phyloP scores from a whole-genome alignment of 495 filamentous ascomycete genomes.

The Tuber melanosporum region DNA sequence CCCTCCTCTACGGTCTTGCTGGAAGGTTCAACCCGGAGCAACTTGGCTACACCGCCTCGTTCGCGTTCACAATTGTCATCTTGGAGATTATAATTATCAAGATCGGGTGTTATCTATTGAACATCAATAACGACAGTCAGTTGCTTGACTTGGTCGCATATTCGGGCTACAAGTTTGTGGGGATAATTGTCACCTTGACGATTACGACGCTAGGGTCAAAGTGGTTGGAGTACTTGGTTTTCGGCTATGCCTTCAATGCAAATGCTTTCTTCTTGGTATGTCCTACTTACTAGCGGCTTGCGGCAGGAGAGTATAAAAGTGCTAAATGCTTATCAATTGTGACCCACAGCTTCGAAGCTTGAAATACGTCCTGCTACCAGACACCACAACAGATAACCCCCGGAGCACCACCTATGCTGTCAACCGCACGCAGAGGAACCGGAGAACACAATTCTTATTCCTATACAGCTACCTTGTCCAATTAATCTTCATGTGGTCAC shows the following conservation, averaged over 20 bases:
- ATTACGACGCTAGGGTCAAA: conserved; percentile 64
- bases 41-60: conserved; percentile 79
- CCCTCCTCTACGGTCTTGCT: conserved; percentile 78
- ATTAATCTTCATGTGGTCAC: conserved; percentile 90
- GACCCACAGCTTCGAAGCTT: conserved; percentile 78
- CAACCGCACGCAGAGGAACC: conserved; percentile 70
- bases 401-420: conserved; percentile 54
- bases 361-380: conserved; percentile 91
- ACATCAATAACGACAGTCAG: conserved; percentile 76
- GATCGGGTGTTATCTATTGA: conserved; percentile 85
- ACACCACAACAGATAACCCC: conserved; percentile 48
- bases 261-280: conserved; percentile 94
- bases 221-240: conserved; percentile 83
- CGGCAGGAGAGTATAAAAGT: not conserved
- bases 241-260: conserved; percentile 83
- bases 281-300: conserved; percentile 8
- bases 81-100: conserved; percentile 87
- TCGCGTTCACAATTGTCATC: conserved; percentile 70
- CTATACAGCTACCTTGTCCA: conserved; percentile 93
- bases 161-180: conserved; percentile 97
- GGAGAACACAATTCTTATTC: conserved; percentile 91
- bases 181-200: conserved; percentile 72
- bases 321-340: conserved; percentile 4
- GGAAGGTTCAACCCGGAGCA: conserved; percentile 91
- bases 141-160: conserved; percentile 91